Base-by-base conservation (phyloP, 768 basidiomycete species). In the Suillus spraguei region DNA sequence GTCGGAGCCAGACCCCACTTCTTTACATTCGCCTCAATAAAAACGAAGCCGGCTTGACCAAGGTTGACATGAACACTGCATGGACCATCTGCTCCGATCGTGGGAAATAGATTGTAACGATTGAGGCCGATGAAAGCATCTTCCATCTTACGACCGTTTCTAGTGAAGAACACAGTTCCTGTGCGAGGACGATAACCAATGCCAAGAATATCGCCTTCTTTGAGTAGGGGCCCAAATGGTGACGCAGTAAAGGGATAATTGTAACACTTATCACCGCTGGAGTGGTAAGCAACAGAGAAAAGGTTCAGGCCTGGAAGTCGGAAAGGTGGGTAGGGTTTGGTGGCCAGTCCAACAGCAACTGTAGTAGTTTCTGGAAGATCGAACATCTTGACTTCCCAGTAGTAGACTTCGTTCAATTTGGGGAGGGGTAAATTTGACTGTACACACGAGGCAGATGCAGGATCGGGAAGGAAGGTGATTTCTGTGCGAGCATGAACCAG, bases 341-440 rank as follows among this genome's bases (percentile, higher is more conserved):
- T 99, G 20, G 97, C 95, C 42, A 99, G 76, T 41, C 97, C 97
- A 56, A 99, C 87, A 39, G 94, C 88, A n/a, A 97, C 90, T 52
- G 84, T 92, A 10, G 96, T 99, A 3, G 85, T 80, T 65, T 86
- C 81, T 14, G 96, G 95, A 61, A 97, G 90, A 78, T 99, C 97
- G 73, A 95, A 99, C 92, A 99, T 93, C 80, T 99, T 99, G 65
- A 95, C 92, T 74, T 99, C 97, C 93, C 94, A 99, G 74, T 99
- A 99, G 74, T 99, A 99, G 14, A 98, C 95, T 75, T 99, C 97
- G 78, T 99, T 99, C 58, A 99, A 82, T 73, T 98, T 98, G 14
- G 97, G 97, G 4, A 99, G 80, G 2, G 97, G 97, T 11, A 99
- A 82, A 74, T 99, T 99, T 58, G 95, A 97, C 79, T 98, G 94